Evolutionary conservation across 164 flowering plant genomes (phyloP).

Genomic region (Aristolochia fimbriata): DNA sequence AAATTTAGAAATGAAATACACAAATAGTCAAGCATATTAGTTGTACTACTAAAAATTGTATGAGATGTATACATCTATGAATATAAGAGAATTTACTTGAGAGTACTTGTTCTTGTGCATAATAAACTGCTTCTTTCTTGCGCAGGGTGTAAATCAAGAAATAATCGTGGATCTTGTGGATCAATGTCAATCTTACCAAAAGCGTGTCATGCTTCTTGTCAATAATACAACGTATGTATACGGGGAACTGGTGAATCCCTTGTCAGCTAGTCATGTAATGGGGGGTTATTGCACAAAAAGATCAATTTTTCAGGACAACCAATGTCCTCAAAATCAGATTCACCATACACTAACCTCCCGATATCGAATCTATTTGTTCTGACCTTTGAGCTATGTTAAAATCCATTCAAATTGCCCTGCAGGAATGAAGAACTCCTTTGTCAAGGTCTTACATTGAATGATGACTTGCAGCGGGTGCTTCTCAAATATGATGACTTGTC

Average conservation of each 20-base stretch:
- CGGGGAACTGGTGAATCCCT: not conserved
- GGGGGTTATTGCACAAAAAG: too few species aligned
- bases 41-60: too few species aligned
- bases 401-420: slow-evolving; percentile 8
- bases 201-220: slow-evolving; percentile 74
- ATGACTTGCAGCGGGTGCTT: slow-evolving; percentile 78
- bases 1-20: too few species aligned
- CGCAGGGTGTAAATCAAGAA: slow-evolving; percentile 1
- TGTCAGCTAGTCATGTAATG: not conserved
- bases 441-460: slow-evolving; percentile 83
- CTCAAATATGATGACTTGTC: slow-evolving; percentile 57
- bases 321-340: too few species aligned
- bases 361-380: not conserved
- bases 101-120: not conserved
- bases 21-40: too few species aligned
- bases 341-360: too few species aligned
- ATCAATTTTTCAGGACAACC: too few species aligned
- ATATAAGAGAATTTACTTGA: too few species aligned
- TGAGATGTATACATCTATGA: too few species aligned
- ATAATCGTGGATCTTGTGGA: slow-evolving; percentile 46
- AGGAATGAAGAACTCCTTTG: slow-evolving; percentile 86
- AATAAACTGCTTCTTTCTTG: not conserved
- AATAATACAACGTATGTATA: slow-evolving; percentile 50
- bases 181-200: slow-evolving; percentile 81
- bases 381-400: not conserved